Percentiles rank a stretch among this genome's conserved stretches.
These are phyloP conservation scores for Ascosphaera aggregata DNA, from an alignment of 2,329 filamentous ascomycete species.

Conservation along the genomic window DNA sequence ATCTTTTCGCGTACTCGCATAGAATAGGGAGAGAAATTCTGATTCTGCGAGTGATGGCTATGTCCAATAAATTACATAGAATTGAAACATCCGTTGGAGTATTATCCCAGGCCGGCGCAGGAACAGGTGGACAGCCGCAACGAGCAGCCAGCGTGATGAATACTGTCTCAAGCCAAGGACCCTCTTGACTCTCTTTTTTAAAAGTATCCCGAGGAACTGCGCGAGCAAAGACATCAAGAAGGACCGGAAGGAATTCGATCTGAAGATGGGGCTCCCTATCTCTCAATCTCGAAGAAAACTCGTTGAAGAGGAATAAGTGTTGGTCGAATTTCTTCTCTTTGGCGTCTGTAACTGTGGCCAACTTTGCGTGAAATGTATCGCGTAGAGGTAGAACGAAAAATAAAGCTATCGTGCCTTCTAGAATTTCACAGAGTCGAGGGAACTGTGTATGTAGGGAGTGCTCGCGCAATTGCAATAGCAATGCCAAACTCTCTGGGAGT, in stretches of 20 bases:
- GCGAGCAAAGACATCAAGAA: constrained; percentile 24
- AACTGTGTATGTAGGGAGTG: constrained; percentile 10
- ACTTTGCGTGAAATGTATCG: constrained; percentile 14
- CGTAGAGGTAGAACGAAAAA: constrained; percentile 20
- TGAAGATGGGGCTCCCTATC: constrained; percentile 3
- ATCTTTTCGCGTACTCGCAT: constrained; percentile 16
- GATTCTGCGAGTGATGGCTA: constrained; percentile 16
- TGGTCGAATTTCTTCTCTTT: constrained; percentile 13
- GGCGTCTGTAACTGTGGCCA: constrained; percentile 13
- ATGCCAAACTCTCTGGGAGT: constrained; percentile 7
- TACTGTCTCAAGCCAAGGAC: constrained; percentile 26
- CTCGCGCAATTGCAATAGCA: constrained; percentile 10
- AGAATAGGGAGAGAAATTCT: constrained; percentile 18
- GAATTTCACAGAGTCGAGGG: constrained; percentile 11
- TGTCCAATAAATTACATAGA: constrained; percentile 17
- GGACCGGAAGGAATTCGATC: constrained; percentile 15
- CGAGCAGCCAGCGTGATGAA: constrained; percentile 21
- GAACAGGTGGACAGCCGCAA: constrained; percentile 14
- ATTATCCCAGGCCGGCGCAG: constrained; percentile 4
- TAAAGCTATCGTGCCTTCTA: constrained; percentile 17
- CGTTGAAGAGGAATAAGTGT: constrained; percentile 15
- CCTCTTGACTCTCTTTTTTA: constrained; percentile 21
- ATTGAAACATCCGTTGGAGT: constrained; percentile 12
- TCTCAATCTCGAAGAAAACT: constrained; percentile 15
- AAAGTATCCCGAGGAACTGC: constrained; percentile 22